Base-by-base conservation (phyloP, 1,139 yeast genomes). In the Candida glucosophila region DNA sequence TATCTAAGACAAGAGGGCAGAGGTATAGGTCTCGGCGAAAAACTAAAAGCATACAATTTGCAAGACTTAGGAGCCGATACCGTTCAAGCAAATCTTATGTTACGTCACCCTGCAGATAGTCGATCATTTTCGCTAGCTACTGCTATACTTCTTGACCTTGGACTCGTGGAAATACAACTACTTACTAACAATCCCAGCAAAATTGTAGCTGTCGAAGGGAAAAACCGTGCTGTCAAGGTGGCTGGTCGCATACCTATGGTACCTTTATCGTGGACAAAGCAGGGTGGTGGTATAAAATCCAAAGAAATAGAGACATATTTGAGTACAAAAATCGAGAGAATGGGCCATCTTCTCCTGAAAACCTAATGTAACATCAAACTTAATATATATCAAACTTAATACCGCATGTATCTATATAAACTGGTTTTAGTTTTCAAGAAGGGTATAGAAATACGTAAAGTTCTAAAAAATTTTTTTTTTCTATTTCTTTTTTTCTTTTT, bases 1-100 rank as follows among this genome's bases (percentile, higher is more conserved):
- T 92, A 92, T 50, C 62, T 92, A 36, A 74, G 99, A 44, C 99
- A 92, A 53, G 99, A 92, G 54, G 99, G 99, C 29, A 74, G 99
- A 33, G 98, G 98, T 13, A 92, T 92, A 38, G 99, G 99, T 4
- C 66, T 92, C 12, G 95, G 96, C 13, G 98, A 92, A 48, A 92
- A 92, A 55, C 67, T 92, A 40, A 92, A 92, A 56, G 98, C 98
- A 2, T 92, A 92, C 55, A 92, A 92, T 47, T 62, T 92, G 39
- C 98, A 92, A 57, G 99, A 92, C 54, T 65, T 92, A 32, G 99
- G 99, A 6, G 97, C 97, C 5, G 98, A 92, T 52, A 92, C 98
- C 0, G 97, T 92, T 7, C 93, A 88, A 51, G 98, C 98, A 9
- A 92, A 92, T 53, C 60, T 92, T 36, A 54, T 92, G 58, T 67